A percentile compares a stretch with the other conserved stretches of the same genome.
phyloP scores from a whole-genome alignment of 2,329 filamentous ascomycete genomes.

The Penicillium sp. region DNA sequence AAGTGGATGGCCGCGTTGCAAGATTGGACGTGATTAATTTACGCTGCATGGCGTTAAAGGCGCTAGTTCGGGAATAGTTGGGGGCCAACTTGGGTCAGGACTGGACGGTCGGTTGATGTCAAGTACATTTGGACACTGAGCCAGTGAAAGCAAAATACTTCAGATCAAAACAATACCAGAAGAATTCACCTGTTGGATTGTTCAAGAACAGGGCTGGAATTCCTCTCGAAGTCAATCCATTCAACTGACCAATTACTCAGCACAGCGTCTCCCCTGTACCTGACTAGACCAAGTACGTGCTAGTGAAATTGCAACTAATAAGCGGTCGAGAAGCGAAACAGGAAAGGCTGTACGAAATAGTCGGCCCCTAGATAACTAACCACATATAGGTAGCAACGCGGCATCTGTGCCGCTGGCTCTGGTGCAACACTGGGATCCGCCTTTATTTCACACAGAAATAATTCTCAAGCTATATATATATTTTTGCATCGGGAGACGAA shows the following conservation, averaged over 20 bases:
- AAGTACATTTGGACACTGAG: no score
- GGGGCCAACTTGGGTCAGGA: neutral
- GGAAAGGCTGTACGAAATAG: neutral
- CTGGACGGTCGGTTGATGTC: no score
- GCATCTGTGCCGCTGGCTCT: neutral
- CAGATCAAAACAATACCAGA: no score
- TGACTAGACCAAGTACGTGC: neutral
- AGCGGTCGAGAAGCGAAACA: neutral
- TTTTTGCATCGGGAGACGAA: neutral
- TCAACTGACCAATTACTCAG: neutral
- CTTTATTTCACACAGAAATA: neutral
- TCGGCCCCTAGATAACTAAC: neutral
- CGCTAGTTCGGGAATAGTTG: neutral
- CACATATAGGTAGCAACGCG: neutral
- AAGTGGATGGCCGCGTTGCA: no score
- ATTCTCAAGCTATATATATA: neutral
- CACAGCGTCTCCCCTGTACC: neutral
- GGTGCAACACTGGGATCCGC: neutral
- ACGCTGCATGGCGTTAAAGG: neutral
- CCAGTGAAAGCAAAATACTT: no score
- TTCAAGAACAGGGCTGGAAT: no score
- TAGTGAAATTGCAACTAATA: neutral
- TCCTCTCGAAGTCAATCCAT: no score
- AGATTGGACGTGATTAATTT: neutral
- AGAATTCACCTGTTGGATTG: no score